phyloP scores from a whole-genome alignment of 1,284 basidiomycete genomes.

The Mycena citricolor region DNA sequence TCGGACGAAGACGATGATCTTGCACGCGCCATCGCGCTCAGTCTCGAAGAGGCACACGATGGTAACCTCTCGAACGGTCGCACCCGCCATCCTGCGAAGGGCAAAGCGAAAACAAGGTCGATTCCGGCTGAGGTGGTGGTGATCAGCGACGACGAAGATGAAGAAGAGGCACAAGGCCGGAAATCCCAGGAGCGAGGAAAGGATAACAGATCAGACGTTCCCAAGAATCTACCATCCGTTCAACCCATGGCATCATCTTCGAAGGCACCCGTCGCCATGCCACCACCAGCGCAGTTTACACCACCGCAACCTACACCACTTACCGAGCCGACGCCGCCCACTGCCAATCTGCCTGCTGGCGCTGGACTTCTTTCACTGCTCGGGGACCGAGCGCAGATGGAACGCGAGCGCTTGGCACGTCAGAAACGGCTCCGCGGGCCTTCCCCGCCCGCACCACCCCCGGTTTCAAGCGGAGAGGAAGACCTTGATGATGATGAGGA shows the following conservation, averaged over 20 bases:
- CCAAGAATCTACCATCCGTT: too few relatives aligned
- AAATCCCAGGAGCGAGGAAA: too few relatives aligned
- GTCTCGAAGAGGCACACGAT: not conserved
- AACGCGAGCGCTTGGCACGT: conserved; percentile 63
- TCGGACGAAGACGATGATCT: not conserved
- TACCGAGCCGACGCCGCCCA: not conserved
- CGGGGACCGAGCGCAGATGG: conserved; percentile 64
- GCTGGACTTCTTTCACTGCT: conserved; percentile 39
- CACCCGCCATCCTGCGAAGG: not conserved
- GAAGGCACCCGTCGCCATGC: too few relatives aligned
- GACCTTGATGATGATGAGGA: conserved; percentile 4
- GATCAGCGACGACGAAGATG: conserved; percentile 3
- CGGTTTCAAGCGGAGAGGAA: not conserved
- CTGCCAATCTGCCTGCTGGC: not conserved
- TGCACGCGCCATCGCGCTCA: not conserved
- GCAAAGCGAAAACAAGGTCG: not conserved
- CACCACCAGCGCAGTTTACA: not conserved
- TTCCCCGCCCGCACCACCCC: conserved; percentile 10
- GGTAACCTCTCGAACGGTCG: not conserved
- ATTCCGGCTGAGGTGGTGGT: not conserved
- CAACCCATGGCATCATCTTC: too few relatives aligned
- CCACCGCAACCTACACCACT: not conserved
- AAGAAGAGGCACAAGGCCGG: too few relatives aligned
- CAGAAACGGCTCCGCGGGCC: conserved; percentile 20
- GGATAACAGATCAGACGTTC: too few relatives aligned